Conservation (phyloP, 2,329 filamentous ascomycete genomes). For the Aspergillus brunneoviolaceus region DNA sequence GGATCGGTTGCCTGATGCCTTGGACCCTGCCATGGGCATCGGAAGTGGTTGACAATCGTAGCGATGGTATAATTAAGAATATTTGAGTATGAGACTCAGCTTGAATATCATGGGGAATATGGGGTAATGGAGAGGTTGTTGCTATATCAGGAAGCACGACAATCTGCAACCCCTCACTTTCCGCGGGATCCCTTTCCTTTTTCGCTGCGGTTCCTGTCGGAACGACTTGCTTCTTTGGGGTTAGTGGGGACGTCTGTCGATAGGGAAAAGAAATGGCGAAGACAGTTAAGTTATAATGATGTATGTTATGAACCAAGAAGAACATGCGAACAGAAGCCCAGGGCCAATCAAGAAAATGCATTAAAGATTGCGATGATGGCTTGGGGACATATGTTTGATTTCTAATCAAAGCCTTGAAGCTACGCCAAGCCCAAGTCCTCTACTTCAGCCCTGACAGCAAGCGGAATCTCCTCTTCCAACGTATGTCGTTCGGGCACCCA, state of each 20-base stretch:
- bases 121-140: neutral
- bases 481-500: conserved; percentile 25
- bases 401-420: too few relatives aligned
- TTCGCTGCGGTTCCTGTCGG: neutral
- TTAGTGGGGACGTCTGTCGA: neutral
- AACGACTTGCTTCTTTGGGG: neutral
- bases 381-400: neutral
- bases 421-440: conserved; percentile 13
- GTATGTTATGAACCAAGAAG: too few relatives aligned
- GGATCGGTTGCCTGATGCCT: conserved; percentile 8
- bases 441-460: conserved; percentile 24
- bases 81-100: neutral
- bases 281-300: too few relatives aligned
- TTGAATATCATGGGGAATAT: neutral
- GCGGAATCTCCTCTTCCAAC: conserved; percentile 27
- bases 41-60: neutral
- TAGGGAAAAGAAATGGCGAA: neutral
- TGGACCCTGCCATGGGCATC: neutral
- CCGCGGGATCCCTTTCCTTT: neutral
- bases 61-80: neutral
- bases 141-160: neutral
- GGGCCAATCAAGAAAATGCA: too few relatives aligned
- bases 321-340: too few relatives aligned
- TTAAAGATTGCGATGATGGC: too few relatives aligned
- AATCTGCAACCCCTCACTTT: neutral